Percentiles rank a stretch among this genome's conserved stretches.
These are phyloP conservation scores for Kodamaea hsintzibuensis DNA, from an alignment of 805 yeast genomes.

Conservation along the genomic window DNA sequence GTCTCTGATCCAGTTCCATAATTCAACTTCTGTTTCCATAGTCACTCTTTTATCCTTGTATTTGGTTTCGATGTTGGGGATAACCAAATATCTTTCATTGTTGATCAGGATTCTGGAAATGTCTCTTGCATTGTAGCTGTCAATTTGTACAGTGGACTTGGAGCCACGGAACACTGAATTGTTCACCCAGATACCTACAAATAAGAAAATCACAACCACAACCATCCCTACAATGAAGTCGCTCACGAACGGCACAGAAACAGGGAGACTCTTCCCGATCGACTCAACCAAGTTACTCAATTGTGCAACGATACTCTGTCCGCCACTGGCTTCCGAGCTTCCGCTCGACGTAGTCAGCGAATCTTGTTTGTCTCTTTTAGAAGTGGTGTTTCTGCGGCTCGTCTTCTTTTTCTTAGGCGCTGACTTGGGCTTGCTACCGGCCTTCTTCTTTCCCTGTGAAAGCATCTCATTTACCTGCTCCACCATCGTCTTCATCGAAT, in stretches of 20 bases:
- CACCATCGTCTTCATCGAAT: constrained; percentile 53
- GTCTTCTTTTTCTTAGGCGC: constrained; percentile 9
- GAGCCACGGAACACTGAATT: constrained; percentile 22
- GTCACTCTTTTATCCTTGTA: constrained; percentile 26
- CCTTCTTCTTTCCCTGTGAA: constrained; percentile 15
- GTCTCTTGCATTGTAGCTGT: constrained; percentile 5
- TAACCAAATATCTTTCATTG: constrained; percentile 36
- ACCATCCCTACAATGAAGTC: constrained; percentile 24
- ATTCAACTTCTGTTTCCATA: constrained; percentile 52
- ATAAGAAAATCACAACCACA: constrained; percentile 15
- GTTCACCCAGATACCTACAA: constrained; percentile 10
- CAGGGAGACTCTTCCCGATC: constrained; percentile 28
- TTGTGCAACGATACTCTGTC: constrained; percentile 17
- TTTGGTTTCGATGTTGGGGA: constrained; percentile 42
- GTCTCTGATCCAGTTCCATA: constrained; percentile 72
- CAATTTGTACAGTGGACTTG: constrained; percentile 9
- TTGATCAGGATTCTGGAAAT: constrained; percentile 27
- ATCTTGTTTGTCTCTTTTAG: constrained; percentile 6
- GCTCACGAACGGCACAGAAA: constrained; percentile 25
- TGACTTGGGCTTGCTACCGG: constrained; percentile 8
- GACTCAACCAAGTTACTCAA: constrained; percentile 20
- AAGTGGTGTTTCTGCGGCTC: constrained; percentile 14
- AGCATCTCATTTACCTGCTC: constrained; percentile 47
- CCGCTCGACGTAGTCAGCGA: background rate
- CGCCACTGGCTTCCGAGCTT: background rate